A percentile compares a stretch with the other conserved stretches of the same genome.
Evolutionary conservation across 2,329 filamentous ascomycete species (phyloP).

Genomic region (Allantophomopsis cytisporea): DNA sequence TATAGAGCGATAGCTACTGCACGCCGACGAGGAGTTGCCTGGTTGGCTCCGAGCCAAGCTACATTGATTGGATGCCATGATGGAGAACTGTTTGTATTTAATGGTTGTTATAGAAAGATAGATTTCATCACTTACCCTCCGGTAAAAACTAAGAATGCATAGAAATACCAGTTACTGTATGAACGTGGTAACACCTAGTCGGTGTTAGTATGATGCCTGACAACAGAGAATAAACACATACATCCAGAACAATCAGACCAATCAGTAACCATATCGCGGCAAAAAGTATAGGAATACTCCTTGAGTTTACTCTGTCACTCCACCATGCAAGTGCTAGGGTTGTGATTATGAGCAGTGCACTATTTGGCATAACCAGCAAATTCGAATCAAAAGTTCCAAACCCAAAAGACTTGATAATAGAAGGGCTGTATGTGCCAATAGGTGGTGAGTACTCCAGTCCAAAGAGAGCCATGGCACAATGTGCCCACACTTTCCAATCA

Average conservation of each 20-base stretch:
- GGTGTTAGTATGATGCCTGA: slow-evolving; percentile 10
- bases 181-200: slow-evolving; percentile 20
- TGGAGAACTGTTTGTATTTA: background rate
- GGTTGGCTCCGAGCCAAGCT: slow-evolving; percentile 38
- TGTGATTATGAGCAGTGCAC: slow-evolving; percentile 30
- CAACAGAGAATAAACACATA: slow-evolving; percentile 25
- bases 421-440: no score
- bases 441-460: no score
- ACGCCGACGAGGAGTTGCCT: slow-evolving; percentile 44
- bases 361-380: slow-evolving; percentile 45
- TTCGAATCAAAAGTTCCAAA: slow-evolving; percentile 50
- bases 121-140: no score
- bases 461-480: no score
- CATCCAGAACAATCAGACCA: slow-evolving; percentile 30
- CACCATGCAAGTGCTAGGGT: slow-evolving; percentile 23
- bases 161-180: background rate
- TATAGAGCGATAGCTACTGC: slow-evolving; percentile 51
- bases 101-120: no score
- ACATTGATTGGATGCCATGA: slow-evolving; percentile 32
- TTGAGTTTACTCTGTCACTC: slow-evolving; percentile 30
- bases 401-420: slow-evolving; percentile 21
- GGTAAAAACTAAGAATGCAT: background rate
- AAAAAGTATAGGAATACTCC: slow-evolving; percentile 32
- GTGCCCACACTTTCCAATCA: no score
- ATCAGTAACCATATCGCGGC: slow-evolving; percentile 47